A percentile compares a stretch with the other conserved stretches of the same genome.
These are phyloP conservation scores for Omphalea diandra DNA, from an alignment of 441 rosid genomes.

Conservation along the genomic window DNA sequence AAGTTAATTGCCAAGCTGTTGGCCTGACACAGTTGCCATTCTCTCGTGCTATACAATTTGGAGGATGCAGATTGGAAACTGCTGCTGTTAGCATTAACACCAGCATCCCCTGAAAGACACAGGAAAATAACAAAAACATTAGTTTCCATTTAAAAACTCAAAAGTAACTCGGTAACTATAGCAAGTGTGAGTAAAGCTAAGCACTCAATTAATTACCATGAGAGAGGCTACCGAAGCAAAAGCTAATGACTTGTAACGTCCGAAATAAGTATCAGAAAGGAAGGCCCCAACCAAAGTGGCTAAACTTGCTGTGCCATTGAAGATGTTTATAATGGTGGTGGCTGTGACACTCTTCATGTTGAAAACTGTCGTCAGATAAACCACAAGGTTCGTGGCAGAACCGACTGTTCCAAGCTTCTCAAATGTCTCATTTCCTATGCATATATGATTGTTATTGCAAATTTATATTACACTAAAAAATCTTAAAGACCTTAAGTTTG, in stretches of 20 bases:
- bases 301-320: conserved; percentile 35
- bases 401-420: conserved; percentile 53
- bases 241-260: conserved; percentile 35
- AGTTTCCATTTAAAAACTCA: background rate
- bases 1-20: conserved; percentile 29
- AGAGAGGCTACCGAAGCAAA: conserved; percentile 34
- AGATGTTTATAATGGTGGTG: conserved; percentile 38
- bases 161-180: too few species aligned
- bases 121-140: too few species aligned
- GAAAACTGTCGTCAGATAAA: conserved; percentile 43
- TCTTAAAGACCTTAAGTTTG: too few species aligned
- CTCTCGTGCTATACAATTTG: conserved; percentile 26
- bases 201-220: conserved; percentile 17
- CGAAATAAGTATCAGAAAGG: conserved; percentile 41
- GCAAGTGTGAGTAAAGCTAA: background rate
- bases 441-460: too few species aligned
- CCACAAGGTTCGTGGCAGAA: conserved; percentile 33
- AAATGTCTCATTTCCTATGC: conserved; percentile 43
- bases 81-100: conserved; percentile 42
- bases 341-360: conserved; percentile 40
- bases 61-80: conserved; percentile 38
- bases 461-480: too few species aligned
- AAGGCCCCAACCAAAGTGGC: conserved; percentile 39
- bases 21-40: conserved; percentile 28
- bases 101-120: conserved; percentile 38